Conservation (phyloP, 495 filamentous ascomycete species). For the Penicillium arizonense region DNA sequence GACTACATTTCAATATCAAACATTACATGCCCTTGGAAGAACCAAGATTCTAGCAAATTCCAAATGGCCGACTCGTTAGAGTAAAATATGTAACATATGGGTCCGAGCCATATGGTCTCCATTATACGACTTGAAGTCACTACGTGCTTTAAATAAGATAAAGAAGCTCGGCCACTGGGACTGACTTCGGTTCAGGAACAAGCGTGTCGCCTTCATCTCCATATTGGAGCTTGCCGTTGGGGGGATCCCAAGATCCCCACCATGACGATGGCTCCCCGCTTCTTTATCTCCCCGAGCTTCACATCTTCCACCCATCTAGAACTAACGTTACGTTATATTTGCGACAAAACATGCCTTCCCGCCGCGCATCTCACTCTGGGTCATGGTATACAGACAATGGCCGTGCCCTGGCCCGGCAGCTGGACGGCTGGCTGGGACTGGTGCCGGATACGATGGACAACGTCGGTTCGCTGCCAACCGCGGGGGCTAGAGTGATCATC, state of each 20-base stretch:
- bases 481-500: slow-evolving; percentile 85
- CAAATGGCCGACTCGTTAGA: too few species aligned
- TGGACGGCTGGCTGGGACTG: slow-evolving; percentile 74
- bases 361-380: slow-evolving; percentile 69
- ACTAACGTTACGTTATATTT: neutral
- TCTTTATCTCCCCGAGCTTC: slow-evolving; percentile 7
- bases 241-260: too few species aligned
- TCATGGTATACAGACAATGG: slow-evolving; percentile 80
- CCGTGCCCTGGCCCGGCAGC: slow-evolving; percentile 60
- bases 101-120: too few species aligned
- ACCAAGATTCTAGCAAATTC: too few species aligned
- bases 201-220: too few species aligned
- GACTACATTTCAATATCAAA: neutral
- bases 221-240: too few species aligned
- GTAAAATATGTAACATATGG: too few species aligned
- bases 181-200: too few species aligned
- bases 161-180: too few species aligned
- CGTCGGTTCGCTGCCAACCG: slow-evolving; percentile 60
- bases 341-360: slow-evolving; percentile 49
- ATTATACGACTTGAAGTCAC: too few species aligned
- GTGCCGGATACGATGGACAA: slow-evolving; percentile 65
- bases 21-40: too few species aligned
- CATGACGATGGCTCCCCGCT: slow-evolving; percentile 17
- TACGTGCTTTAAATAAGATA: too few species aligned
- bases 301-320: slow-evolving; percentile 2